Base-by-base conservation (phyloP, 371 early-diverging fungal species). In the Blakeslea trispora region DNA sequence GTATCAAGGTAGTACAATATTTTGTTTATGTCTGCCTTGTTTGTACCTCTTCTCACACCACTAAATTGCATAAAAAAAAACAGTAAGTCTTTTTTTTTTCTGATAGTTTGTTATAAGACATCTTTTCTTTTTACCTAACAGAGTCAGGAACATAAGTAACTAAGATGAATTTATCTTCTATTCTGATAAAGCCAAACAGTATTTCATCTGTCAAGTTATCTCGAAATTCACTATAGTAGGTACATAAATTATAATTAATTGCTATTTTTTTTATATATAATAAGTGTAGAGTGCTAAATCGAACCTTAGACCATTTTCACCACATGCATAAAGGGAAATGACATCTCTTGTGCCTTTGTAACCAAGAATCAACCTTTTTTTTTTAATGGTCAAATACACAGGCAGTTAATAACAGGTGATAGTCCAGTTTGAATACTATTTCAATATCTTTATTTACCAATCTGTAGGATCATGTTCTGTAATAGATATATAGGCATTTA, bases 301-400 rank as follows among this genome's bases (percentile, higher is more conserved):
- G 22, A 59, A 72, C 64, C 79, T 78, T 35, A 87, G 55, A 43
- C 85, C 86, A n/a, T 80, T 71, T 17, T 68, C 57, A 40, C 89
- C 89, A 57, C 75, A 79, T 13, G 71, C 61, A 64, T 87, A 86
- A 23, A 89, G 63, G 41, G 81, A 85, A 60, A 89, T 82, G 45
- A 81, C 80, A 58, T 87, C 86, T 55, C 85, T 77, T 17, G 86
- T 82, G 45, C 85, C 87, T 53, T 80, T 75, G 64, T 89, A 89
- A 21, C 89, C 89, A 23, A 86, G 77, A 28, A 89, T 63, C 15
- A 89, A 63, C 89, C 89, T 89, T 44, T 45, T 31, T n/a, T 46
- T 2, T 46, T 47, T 45, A 23, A 23, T 34, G 34, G 13, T 21
- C 37, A 50, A 37, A 15, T n/a, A n/a, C n/a, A n/a, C n/a, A n/a